A percentile compares a stretch with the other conserved stretches of the same genome.
These are phyloP conservation scores for Chaetomium sp. DNA, from an alignment of 2,329 filamentous ascomycete genomes.

Conservation along the genomic window DNA sequence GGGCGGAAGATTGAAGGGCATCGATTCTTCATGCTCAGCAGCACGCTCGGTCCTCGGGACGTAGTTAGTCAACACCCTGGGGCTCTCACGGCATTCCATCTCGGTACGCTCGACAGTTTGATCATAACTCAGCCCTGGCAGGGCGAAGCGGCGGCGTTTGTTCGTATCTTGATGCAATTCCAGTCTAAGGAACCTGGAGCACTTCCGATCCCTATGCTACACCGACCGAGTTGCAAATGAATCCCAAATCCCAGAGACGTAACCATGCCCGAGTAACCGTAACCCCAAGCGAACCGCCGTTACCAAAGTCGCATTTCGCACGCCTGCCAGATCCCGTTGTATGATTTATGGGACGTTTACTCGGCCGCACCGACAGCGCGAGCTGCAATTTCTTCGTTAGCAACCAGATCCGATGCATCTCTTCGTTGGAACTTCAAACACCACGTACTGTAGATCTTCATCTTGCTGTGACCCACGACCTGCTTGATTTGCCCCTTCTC, in stretches of 20 bases:
- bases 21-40: slow-evolving; percentile 11
- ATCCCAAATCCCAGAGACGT: slow-evolving; percentile 25
- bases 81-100: slow-evolving; percentile 10
- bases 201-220: slow-evolving; percentile 33
- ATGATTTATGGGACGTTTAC: slow-evolving; percentile 28
- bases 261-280: slow-evolving; percentile 28
- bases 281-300: slow-evolving; percentile 26
- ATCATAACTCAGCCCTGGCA: slow-evolving; percentile 19
- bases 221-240: slow-evolving; percentile 28
- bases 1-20: slow-evolving; percentile 3
- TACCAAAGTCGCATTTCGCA: slow-evolving; percentile 22
- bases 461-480: slow-evolving; percentile 90
- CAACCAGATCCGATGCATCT: neutral
- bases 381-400: slow-evolving; percentile 38
- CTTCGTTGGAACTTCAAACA: neutral
- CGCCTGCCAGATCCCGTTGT: slow-evolving; percentile 23
- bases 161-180: slow-evolving; percentile 28
- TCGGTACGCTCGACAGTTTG: slow-evolving; percentile 7
- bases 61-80: slow-evolving; percentile 2
- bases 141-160: slow-evolving; percentile 16
- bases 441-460: slow-evolving; percentile 88
- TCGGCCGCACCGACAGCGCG: slow-evolving; percentile 52
- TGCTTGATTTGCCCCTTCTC: slow-evolving; percentile 99
- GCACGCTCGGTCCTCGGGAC: slow-evolving; percentile 3
- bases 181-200: slow-evolving; percentile 30